A percentile compares a stretch with the other conserved stretches of the same genome.
Conservation (phyloP, 176 grass and related monocot species). For the Lolium perenne region DNA sequence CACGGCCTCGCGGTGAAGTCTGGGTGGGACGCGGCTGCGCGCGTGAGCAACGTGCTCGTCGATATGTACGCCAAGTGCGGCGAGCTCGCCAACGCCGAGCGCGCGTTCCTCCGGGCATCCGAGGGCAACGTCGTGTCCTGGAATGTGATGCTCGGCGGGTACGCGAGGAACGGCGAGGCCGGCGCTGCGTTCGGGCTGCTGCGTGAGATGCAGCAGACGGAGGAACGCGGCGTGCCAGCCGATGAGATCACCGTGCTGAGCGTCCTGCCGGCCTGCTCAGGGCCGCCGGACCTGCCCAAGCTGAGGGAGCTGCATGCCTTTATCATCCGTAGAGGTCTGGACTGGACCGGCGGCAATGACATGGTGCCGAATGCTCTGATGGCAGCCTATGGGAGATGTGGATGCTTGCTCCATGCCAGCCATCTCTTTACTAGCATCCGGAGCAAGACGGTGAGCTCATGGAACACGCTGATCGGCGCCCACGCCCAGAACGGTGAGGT, state of each 20-base stretch:
- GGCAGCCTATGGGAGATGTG: conserved; percentile 60
- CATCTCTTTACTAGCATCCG: conserved; percentile 42
- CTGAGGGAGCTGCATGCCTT: conserved; percentile 65
- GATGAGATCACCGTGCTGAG: conserved; percentile 68
- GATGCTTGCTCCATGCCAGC: conserved; percentile 39
- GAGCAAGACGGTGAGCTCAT: conserved; percentile 57
- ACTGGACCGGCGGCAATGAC: conserved; percentile 40
- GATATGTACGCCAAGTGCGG: conserved; percentile 69
- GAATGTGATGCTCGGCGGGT: conserved; percentile 62
- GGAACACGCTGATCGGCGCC: conserved; percentile 59
- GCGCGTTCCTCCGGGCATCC: conserved; percentile 21
- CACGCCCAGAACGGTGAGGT: conserved; percentile 58
- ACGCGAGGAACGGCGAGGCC: conserved; percentile 51
- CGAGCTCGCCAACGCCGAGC: conserved; percentile 46
- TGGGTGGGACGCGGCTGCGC: conserved; percentile 37
- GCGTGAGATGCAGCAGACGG: conserved; percentile 51
- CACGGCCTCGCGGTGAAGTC: conserved; percentile 60
- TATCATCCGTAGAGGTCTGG: conserved; percentile 50
- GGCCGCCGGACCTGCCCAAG: conserved; percentile 33
- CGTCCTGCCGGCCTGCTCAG: conserved; percentile 49
- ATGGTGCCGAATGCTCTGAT: conserved; percentile 62
- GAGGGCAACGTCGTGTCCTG: conserved; percentile 56
- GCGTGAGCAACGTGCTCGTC: conserved; percentile 61
- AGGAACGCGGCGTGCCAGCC: conserved; percentile 28
- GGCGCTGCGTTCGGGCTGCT: conserved; percentile 46